Base-by-base conservation (phyloP, 257 asterid genomes). In the Scutellaria barbata region DNA sequence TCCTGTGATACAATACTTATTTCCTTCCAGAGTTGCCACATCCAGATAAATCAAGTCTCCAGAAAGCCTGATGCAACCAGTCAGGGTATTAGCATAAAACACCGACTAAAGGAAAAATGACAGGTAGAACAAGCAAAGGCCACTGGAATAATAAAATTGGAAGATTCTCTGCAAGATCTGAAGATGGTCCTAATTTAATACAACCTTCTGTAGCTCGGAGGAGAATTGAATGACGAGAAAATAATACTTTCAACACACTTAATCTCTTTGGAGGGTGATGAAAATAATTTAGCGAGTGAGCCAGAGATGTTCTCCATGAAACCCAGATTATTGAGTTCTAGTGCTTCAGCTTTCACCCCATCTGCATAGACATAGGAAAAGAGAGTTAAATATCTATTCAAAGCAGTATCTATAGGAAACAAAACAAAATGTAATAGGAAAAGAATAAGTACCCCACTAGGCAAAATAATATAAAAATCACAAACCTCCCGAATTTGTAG, bases 11-110 rank as follows among this genome's bases (percentile, higher is more conserved):
- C 96, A 92, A 74, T 85, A 84, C 43, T 77, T 86, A 72, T 84
- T 88, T 73, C 95, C 98, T 82, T 92, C 98, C 52, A 92, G 68
- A 10, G 92, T 88, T 52, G 80, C 84, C 73, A 92, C 85, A 69
- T 92, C 98, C 90, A 92, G 72, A 82, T 88, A 92, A 78, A 89
- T 84, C 69, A 92, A 79, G 81, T 92, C 98, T 63, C 98, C 96
- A 14, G 83, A 81, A 77, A 92, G 98, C 88, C 98, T 92, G 89
- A 81, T 48, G 67, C 74, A 76, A 79, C 65, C 75, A 80, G 52
- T 69, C 75, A 74, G 65, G 43, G 66, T 52, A 48, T 74, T n/a
- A 80, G 51, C 16, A 33, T n/a, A 11, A 51, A 66, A 33, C 6
- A 46, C 47, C 35, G 39, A 39, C 56, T 68, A 58, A 57, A 71